These are phyloP conservation scores for Ceratocystis ficicola DNA, from an alignment of 2,329 filamentous ascomycete species.

Conservation along the genomic window DNA sequence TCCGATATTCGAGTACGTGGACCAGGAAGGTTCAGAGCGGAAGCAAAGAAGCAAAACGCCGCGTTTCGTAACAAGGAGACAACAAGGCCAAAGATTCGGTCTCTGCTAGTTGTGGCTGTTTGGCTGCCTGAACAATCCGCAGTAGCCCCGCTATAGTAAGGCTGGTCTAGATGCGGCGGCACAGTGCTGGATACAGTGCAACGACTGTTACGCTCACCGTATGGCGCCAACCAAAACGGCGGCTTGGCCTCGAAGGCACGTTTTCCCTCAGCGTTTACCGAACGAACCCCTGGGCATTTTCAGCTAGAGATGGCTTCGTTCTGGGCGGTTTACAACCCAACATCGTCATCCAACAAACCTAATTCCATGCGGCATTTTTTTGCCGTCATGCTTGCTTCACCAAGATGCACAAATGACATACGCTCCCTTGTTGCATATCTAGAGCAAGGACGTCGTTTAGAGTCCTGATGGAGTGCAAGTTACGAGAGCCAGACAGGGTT, in stretches of 20 bases:
- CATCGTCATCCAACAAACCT: background rate
- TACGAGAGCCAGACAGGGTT: background rate
- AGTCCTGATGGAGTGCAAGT: background rate
- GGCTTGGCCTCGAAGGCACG: background rate
- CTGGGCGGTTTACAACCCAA: background rate
- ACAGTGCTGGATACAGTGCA: background rate
- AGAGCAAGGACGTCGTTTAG: background rate
- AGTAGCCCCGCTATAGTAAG: conserved; percentile 3
- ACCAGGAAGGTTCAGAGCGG: no score
- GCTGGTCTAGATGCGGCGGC: background rate
- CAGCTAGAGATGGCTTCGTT: background rate
- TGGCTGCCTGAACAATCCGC: no score
- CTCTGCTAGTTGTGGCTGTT: no score
- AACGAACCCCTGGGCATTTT: background rate
- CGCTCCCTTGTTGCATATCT: background rate
- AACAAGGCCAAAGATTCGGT: background rate
- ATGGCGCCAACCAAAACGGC: background rate
- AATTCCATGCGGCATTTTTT: background rate
- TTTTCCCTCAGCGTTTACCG: background rate
- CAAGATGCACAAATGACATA: background rate
- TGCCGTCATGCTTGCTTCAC: background rate
- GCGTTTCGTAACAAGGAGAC: background rate
- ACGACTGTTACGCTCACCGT: no score
- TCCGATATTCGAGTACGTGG: no score
- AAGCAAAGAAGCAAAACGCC: background rate